Evolutionary conservation across 116 monocot genomes (phyloP), one percentile per base, ranked within the genome.

Genomic region (Papilionanthe hybrid): DNA sequence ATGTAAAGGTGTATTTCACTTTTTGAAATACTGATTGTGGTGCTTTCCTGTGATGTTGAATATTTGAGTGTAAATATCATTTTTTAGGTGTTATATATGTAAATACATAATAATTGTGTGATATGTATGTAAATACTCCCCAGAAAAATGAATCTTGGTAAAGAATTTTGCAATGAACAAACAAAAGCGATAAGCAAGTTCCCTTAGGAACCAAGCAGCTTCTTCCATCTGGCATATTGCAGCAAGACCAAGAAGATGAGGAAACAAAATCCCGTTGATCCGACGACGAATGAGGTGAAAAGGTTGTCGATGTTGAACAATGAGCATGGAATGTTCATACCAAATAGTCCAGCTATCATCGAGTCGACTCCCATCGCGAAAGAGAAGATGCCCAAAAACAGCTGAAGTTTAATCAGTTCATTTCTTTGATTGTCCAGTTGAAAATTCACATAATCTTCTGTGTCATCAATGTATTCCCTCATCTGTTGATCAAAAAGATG

Each of bases 341-440:
- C 84, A 78, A 86, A 82, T 25, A 78, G 48, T 43, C 89, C 86
- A 19, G 28, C 74, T 5, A 89, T 78, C 12, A 84, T 41, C 18
- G 85, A 82, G 53, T 85, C 42, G 20, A 86, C 7, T 11, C 75
- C 80, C 18, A 86, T 78, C 18, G 84, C 86, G 69, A 85, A 82
- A 45, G 84, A 80, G 4, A 58, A 78, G 12, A 89, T 86, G 25
- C 12, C 68, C 5, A 89, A 30, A 9, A 80, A 71, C 77, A 89
- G 10, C 82, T 89, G 89, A 27, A 89, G 80, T 65, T 89, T 82
- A 80, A 89, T 89, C 50, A 89, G 82, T 72, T 85, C 84, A 50
- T 89, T 89, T 68, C 89, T 65, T 19, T 84, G 86, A 65, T 80
- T 89, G 80, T 84, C 84, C 2, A 86, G 85, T 78, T 89, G 89